Conservation (phyloP, 2,329 filamentous ascomycete genomes). For the Cryphonectria japonica region DNA sequence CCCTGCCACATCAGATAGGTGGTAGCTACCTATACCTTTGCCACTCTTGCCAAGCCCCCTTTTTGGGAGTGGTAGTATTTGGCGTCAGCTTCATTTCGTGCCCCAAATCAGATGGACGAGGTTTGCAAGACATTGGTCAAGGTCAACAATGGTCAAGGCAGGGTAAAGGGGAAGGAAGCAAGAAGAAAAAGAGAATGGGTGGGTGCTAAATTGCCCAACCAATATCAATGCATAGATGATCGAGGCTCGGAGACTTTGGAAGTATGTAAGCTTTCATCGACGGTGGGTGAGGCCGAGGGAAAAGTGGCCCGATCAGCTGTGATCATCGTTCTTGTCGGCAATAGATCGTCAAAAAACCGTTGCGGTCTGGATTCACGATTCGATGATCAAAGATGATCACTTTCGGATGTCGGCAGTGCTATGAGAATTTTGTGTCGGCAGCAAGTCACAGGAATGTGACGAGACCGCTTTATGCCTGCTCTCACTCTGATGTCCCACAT, state of each 20-base stretch:
- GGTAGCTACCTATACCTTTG: background rate
- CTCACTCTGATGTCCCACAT: background rate
- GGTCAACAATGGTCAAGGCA: background rate
- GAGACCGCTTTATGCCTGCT: background rate
- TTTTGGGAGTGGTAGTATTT: constrained; percentile 7
- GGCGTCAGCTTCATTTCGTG: constrained; percentile 7
- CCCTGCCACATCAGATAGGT: no score
- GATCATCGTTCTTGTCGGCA: background rate
- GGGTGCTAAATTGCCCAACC: background rate
- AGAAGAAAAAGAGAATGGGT: background rate
- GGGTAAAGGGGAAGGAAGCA: no score
- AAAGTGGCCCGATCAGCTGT: background rate
- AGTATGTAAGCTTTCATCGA: background rate
- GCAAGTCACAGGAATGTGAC: background rate
- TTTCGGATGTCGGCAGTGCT: background rate
- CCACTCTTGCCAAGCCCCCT: constrained; percentile 19
- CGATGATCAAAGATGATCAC: background rate
- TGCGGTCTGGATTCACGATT: background rate
- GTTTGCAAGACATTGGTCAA: background rate
- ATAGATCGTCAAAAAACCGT: background rate
- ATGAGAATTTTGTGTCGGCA: background rate
- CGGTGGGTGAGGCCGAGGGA: background rate
- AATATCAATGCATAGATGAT: background rate
- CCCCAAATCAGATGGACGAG: background rate
- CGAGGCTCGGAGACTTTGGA: background rate